Percentiles rank a stretch among this genome's conserved stretches.
Conservation (phyloP, 352 stramenopile genomes). For the Pythium guiyangense region DNA sequence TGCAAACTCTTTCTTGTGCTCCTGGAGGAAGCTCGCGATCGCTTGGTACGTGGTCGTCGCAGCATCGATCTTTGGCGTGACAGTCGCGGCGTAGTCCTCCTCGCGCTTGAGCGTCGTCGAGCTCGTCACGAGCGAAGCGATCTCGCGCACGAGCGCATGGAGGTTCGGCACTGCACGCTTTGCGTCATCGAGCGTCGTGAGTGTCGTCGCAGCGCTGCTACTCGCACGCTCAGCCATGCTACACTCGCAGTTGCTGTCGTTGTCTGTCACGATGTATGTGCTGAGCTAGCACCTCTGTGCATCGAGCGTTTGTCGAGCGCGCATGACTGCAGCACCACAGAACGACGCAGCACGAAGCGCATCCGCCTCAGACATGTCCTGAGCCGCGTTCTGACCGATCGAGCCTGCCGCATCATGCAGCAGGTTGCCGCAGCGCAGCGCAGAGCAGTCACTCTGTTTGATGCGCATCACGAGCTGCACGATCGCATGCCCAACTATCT, state of each 20-base stretch:
- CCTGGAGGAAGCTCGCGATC: slow-evolving; percentile 54
- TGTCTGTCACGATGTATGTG: not conserved
- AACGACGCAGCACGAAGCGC: no score
- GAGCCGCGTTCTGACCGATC: not conserved
- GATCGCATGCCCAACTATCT: no score
- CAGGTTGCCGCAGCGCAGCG: no score
- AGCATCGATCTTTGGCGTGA: slow-evolving; percentile 50
- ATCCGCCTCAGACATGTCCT: not conserved
- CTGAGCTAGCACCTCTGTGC: not conserved
- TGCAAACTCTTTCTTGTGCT: slow-evolving; percentile 46
- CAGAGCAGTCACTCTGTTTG: no score
- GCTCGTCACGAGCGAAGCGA: slow-evolving; percentile 28
- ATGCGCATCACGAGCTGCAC: no score
- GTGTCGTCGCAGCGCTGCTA: slow-evolving; percentile 4
- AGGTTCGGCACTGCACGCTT: slow-evolving; percentile 29
- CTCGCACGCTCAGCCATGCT: not conserved
- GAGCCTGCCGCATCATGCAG: no score
- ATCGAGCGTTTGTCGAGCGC: no score
- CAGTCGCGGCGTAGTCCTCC: slow-evolving; percentile 41
- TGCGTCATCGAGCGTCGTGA: slow-evolving; percentile 46
- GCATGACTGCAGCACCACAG: no score
- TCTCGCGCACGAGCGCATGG: slow-evolving; percentile 28
- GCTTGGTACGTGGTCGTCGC: slow-evolving; percentile 57
- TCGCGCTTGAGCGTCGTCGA: slow-evolving; percentile 33
- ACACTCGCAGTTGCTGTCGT: slow-evolving; percentile 1